phyloP scores from a whole-genome alignment of 495 filamentous ascomycete genomes.

The Gamarada debralockiae region DNA sequence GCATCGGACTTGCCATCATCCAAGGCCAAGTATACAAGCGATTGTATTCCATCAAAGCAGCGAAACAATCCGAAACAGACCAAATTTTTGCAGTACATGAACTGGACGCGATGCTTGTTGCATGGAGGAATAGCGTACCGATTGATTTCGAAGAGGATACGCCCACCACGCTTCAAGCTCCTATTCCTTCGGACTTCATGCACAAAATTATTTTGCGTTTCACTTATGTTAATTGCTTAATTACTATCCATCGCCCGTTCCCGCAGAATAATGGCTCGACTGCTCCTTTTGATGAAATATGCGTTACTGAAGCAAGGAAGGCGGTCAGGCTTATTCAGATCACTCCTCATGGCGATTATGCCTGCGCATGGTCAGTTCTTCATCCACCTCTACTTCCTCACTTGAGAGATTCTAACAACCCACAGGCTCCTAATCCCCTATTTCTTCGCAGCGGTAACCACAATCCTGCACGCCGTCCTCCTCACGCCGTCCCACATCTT shows the following conservation, averaged over 20 bases:
- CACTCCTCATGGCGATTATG: background rate
- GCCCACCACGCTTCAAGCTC: background rate
- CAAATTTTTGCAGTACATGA: slow-evolving; percentile 8
- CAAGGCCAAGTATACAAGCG: slow-evolving; percentile 18
- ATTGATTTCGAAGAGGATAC: background rate
- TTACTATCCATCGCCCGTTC: background rate
- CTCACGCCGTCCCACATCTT: background rate
- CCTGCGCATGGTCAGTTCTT: background rate
- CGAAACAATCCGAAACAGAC: slow-evolving; percentile 5
- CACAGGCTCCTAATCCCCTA: background rate
- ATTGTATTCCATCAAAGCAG: slow-evolving; percentile 13
- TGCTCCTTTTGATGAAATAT: too few species aligned
- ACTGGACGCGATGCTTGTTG: slow-evolving; percentile 6
- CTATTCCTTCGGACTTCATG: background rate
- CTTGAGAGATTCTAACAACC: background rate
- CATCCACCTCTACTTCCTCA: background rate
- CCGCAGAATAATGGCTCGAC: too few species aligned
- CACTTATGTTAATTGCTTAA: background rate
- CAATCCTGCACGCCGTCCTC: background rate
- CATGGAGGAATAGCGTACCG: slow-evolving; percentile 10
- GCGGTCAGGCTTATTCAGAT: background rate
- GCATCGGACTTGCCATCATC: slow-evolving; percentile 14
- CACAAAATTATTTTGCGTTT: background rate
- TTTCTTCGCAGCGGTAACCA: background rate
- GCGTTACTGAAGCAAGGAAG: background rate